Evolutionary conservation across 805 yeast genomes (phyloP).

Genomic region (Yamadazyma phyllophila): DNA sequence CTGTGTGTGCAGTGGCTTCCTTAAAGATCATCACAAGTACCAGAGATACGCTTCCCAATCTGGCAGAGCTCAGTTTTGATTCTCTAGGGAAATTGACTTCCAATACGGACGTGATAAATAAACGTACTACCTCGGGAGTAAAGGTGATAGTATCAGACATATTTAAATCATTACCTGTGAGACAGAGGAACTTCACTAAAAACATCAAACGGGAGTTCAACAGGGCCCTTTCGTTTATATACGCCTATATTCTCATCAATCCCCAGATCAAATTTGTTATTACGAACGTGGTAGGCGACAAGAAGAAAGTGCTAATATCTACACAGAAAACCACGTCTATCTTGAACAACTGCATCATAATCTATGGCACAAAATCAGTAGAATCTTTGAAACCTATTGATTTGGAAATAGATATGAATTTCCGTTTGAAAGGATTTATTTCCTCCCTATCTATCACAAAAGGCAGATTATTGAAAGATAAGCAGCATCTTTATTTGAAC

Average conservation of each 20-base stretch:
- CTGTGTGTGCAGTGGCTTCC: constrained; percentile 57
- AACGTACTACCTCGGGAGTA: constrained; percentile 57
- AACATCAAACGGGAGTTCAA: constrained; percentile 69
- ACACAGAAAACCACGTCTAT: constrained; percentile 48
- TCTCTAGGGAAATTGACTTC: constrained; percentile 48
- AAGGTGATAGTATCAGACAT: constrained; percentile 54
- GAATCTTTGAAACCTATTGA: constrained; percentile 56
- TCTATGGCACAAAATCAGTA: constrained; percentile 69
- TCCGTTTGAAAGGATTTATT: constrained; percentile 56
- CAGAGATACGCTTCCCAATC: constrained; percentile 49
- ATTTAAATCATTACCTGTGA: constrained; percentile 74
- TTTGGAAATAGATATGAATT: constrained; percentile 26
- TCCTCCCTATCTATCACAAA: constrained; percentile 79
- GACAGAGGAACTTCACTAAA: constrained; percentile 69
- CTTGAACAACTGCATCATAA: constrained; percentile 55
- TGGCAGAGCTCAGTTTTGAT: constrained; percentile 54
- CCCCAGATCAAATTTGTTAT: constrained; percentile 59
- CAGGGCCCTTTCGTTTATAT: constrained; percentile 62
- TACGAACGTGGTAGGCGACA: constrained; percentile 39
- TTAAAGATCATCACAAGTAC: constrained; percentile 53
- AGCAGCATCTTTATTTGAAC: constrained; percentile 76
- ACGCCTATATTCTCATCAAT: constrained; percentile 63
- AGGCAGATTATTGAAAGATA: constrained; percentile 61
- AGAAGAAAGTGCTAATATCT: constrained; percentile 53
- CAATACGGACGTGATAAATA: constrained; percentile 41